Conservation (phyloP, 345 rosid species). For the Boechera retrofracta region DNA sequence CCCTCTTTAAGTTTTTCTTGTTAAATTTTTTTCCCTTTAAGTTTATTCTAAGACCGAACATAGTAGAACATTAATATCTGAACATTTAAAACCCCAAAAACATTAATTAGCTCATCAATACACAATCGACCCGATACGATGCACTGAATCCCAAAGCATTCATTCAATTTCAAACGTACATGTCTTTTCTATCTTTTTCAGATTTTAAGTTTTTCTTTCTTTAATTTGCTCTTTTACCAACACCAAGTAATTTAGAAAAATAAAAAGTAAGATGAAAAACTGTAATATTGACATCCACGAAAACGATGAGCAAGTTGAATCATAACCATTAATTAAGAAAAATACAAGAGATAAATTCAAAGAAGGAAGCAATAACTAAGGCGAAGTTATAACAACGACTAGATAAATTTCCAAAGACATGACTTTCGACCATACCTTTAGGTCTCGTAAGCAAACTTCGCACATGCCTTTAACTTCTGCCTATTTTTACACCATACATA, state of each 20-base stretch:
- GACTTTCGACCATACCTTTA: slow-evolving; percentile 40
- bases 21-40: no score
- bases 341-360: slow-evolving; percentile 25
- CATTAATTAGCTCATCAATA: not conserved
- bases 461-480: slow-evolving; percentile 26
- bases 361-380: slow-evolving; percentile 32
- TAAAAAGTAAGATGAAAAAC: not conserved
- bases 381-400: slow-evolving; percentile 32
- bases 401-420: slow-evolving; percentile 28
- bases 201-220: not conserved
- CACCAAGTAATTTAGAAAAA: slow-evolving; percentile 4
- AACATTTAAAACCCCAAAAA: not conserved
- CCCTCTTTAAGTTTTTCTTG: no score
- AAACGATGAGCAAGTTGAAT: slow-evolving; percentile 39
- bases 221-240: slow-evolving; percentile 28
- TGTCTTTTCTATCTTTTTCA: slow-evolving; percentile 32
- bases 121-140: not conserved
- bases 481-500: slow-evolving; percentile 1
- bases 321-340: slow-evolving; percentile 26
- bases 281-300: slow-evolving; percentile 29
- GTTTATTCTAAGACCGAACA: no score
- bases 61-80: not conserved
- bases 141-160: slow-evolving; percentile 22
- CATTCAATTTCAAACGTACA: slow-evolving; percentile 19
- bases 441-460: slow-evolving; percentile 36